Evolutionary conservation across 2,329 filamentous ascomycete genomes (phyloP).

Genomic region (Nemania diffusa): DNA sequence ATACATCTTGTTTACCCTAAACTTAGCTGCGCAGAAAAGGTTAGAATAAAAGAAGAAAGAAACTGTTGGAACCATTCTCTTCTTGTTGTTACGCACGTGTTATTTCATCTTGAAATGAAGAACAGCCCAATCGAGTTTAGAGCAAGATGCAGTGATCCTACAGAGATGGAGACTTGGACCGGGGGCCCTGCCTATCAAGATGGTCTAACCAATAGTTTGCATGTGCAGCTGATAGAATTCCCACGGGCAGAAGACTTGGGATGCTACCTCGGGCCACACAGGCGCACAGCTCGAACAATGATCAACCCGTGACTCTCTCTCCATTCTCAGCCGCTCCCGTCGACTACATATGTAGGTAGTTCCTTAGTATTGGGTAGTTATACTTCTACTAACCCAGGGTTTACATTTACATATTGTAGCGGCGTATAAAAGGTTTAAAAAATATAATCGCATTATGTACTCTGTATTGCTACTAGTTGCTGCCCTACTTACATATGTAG

Average conservation of each 20-base stretch:
- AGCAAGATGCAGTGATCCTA: slow-evolving; percentile 10
- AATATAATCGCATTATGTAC: too few relatives aligned
- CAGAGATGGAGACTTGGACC: neutral
- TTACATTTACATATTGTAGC: too few relatives aligned
- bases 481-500: too few relatives aligned
- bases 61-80: neutral
- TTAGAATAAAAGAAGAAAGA: neutral
- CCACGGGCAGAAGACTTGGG: neutral
- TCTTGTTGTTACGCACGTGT: slow-evolving; percentile 5
- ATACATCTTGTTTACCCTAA: neutral
- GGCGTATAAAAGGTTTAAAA: too few relatives aligned
- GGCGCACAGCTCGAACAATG: slow-evolving; percentile 2
- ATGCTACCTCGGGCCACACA: neutral
- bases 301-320: neutral
- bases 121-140: slow-evolving; percentile 4
- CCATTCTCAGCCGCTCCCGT: slow-evolving; percentile 11
- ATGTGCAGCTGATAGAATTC: slow-evolving; percentile 8
- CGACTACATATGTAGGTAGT: neutral
- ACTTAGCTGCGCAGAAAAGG: neutral
- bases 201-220: neutral
- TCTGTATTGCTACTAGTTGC: too few relatives aligned
- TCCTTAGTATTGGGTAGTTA: too few relatives aligned
- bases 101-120: neutral
- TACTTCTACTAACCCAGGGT: too few relatives aligned
- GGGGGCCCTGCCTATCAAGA: neutral